Base-by-base conservation (phyloP, 1,284 basidiomycete species). In the Sphaerobolus stellatus region DNA sequence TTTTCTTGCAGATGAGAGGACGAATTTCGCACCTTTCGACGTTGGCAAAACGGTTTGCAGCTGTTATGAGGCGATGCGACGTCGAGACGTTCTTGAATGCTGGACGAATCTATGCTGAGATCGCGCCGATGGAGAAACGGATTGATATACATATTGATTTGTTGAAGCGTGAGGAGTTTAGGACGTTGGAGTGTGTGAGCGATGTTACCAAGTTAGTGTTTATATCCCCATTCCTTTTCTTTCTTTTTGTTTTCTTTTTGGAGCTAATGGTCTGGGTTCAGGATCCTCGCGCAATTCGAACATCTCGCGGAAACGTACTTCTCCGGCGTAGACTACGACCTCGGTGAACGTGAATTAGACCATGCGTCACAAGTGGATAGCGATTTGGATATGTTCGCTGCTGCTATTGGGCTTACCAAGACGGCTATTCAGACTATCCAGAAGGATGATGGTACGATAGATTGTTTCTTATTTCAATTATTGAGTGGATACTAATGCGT, bases 321-420 rank as follows among this genome's bases (percentile, higher is more conserved):
- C 64, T 77, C 78, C 58, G 83, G 82, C 25, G 89, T 86, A 58
- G 85, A 90, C n/a, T 81, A 86, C 46, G 94, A 96, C 68, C 71
- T 94, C 8, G 92, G 86, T 11, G 94, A 98, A 72, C 82, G 88
- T 27, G 92, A 96, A 69, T 75, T 94, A n/a, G 90, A 90, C 5
- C 86, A 89, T 64, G 83, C 88, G 1, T 71, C 85, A 41, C 81
- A 84, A 14, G 85, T 95, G 62, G 94, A 98, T 64, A 81, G 86
- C 59, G 94, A 98, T 69, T 77, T 98, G 7, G 94, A 98, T 68
- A 89, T 90, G 68, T 94, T 97, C 68, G 84, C 90, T 25, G 93
- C 92, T 7, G 92, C 93, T 1, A 82, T 96, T 50, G 91, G 90
- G 1, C 81, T 94, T 57, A 85, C 90, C 31, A 92, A 93, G 74